phyloP scores from a whole-genome alignment of 176 grass and related monocot genomes.

The Phoenix roebelenii region DNA sequence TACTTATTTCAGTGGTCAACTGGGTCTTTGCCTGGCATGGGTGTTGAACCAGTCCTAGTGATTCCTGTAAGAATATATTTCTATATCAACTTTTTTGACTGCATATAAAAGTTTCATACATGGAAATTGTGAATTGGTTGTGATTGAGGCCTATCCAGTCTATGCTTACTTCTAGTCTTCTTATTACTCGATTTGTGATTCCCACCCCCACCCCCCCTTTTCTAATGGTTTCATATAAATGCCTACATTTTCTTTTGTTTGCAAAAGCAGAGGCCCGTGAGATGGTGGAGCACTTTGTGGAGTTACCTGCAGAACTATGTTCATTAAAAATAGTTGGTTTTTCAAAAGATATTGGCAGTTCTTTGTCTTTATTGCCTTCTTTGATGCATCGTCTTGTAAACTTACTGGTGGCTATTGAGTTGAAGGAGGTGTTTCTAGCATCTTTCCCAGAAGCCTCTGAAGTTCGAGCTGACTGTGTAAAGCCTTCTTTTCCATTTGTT shows the following conservation, averaged over 20 bases:
- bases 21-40: no score
- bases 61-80: no score
- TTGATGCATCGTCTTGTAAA: constrained; percentile 89
- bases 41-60: no score
- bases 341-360: constrained; percentile 94
- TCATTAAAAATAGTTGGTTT: constrained; percentile 86
- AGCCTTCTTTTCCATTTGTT: constrained; percentile 17
- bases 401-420: constrained; percentile 86
- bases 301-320: constrained; percentile 84
- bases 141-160: no score
- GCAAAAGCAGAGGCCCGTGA: constrained; percentile 43
- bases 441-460: constrained; percentile 80
- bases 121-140: no score
- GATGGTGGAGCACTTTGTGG: constrained; percentile 60
- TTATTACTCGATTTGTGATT: no score
- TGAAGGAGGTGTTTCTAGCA: constrained; percentile 70
- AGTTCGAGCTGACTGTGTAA: constrained; percentile 62
- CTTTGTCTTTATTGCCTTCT: constrained; percentile 85
- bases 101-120: no score
- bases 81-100: no score
- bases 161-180: no score
- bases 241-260: not conserved
- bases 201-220: no score
- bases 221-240: not conserved
- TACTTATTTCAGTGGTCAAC: no score